Percentiles rank a stretch among this genome's conserved stretches.
Conservation (phyloP, 2,329 filamentous ascomycete species). For the Ophiostoma fasciatum region DNA sequence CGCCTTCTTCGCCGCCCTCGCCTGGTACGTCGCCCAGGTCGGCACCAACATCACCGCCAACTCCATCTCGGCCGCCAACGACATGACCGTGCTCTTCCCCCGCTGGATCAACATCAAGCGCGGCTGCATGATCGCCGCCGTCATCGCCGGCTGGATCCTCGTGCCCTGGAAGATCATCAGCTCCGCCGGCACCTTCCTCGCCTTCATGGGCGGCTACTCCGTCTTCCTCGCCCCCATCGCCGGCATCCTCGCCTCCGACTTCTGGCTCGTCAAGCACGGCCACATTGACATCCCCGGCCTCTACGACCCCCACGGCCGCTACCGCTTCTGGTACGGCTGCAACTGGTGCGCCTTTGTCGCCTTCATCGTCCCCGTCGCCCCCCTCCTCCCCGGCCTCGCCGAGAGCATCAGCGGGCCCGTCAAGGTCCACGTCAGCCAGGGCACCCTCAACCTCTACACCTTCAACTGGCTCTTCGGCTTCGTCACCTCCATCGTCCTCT, state of each 20-base stretch:
- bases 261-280: slow-evolving; percentile 21
- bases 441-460: slow-evolving; percentile 39
- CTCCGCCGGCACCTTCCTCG: slow-evolving; percentile 41
- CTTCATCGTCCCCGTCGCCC: slow-evolving; percentile 15
- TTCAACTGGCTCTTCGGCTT: slow-evolving; percentile 56
- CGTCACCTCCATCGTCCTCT: slow-evolving; percentile 37
- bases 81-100: slow-evolving; percentile 38
- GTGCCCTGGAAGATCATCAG: slow-evolving; percentile 52
- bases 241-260: slow-evolving; percentile 26
- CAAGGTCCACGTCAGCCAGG: slow-evolving; percentile 18
- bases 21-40: slow-evolving; percentile 39
- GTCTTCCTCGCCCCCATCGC: slow-evolving; percentile 26
- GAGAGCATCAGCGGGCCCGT: slow-evolving; percentile 10
- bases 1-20: slow-evolving; percentile 32
- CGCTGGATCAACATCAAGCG: slow-evolving; percentile 39
- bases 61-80: slow-evolving; percentile 37
- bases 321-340: slow-evolving; percentile 18
- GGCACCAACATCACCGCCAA: slow-evolving; percentile 44
- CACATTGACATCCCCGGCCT: slow-evolving; percentile 26
- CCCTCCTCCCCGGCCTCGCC: slow-evolving; percentile 19
- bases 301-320: slow-evolving; percentile 26
- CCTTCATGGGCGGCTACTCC: slow-evolving; percentile 50
- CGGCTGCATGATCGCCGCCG: slow-evolving; percentile 39
- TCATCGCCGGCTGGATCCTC: slow-evolving; percentile 43
- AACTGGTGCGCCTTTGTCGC: slow-evolving; percentile 15